Conservation (phyloP, 768 basidiomycete species). For the Hygrophorus pudorinus region DNA sequence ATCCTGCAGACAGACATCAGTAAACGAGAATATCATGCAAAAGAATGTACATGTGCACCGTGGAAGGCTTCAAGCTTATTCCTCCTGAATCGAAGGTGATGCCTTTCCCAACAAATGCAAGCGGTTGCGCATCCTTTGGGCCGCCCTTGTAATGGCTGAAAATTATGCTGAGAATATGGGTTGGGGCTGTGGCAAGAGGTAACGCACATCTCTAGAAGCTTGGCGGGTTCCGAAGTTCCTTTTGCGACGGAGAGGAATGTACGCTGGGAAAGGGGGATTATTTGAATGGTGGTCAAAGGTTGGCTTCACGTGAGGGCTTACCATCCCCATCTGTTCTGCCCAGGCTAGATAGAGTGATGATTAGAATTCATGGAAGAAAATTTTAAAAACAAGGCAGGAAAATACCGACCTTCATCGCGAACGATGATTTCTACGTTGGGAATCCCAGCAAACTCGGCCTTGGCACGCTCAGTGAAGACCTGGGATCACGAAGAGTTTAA, state of each 20-base stretch:
- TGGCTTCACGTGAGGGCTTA: neutral
- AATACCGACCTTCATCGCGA: constrained; percentile 56
- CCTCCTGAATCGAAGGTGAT: constrained; percentile 88
- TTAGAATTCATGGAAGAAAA: constrained; percentile 5
- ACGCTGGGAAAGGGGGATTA: constrained; percentile 28
- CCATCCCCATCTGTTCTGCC: constrained; percentile 82
- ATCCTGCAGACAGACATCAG: constrained; percentile 27
- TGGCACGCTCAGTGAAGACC: constrained; percentile 63
- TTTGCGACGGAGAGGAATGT: constrained; percentile 83
- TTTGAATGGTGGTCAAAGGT: neutral
- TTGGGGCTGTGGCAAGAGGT: neutral
- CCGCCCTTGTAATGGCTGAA: constrained; percentile 77
- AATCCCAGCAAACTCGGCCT: constrained; percentile 54
- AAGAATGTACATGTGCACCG: constrained; percentile 31
- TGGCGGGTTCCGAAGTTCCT: constrained; percentile 75
- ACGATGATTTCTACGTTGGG: constrained; percentile 60
- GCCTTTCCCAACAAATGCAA: constrained; percentile 80
- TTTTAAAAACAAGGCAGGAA: neutral
- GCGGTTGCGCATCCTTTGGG: constrained; percentile 43
- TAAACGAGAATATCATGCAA: neutral
- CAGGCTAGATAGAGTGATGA: constrained; percentile 37
- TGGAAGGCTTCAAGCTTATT: constrained; percentile 73
- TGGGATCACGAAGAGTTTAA: constrained; percentile 17
- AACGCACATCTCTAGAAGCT: constrained; percentile 74
- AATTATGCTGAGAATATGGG: neutral